These are phyloP conservation scores for Cordyceps pruinosa DNA, from an alignment of 2,329 filamentous ascomycete species.

Conservation along the genomic window DNA sequence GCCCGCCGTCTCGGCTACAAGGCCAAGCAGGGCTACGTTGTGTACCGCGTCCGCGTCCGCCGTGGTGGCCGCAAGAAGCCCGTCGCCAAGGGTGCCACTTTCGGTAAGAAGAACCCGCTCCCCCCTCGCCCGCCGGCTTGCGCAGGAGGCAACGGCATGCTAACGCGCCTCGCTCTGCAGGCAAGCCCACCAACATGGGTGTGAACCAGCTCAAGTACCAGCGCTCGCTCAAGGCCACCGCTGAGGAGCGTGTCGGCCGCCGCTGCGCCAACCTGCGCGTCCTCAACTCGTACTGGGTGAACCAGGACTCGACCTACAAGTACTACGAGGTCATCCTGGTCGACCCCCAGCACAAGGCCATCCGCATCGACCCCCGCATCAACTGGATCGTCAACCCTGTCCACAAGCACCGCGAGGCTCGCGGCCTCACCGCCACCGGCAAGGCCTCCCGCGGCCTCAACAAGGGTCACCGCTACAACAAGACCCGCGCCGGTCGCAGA, in stretches of 20 bases:
- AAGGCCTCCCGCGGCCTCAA: constrained; percentile 99
- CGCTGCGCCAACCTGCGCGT: constrained; percentile 98
- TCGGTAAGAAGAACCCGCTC: constrained; percentile 57
- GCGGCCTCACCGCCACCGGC: constrained; percentile 95
- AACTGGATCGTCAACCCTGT: constrained; percentile 99
- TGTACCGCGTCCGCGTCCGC: constrained; percentile 98
- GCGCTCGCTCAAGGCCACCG: constrained; percentile 93
- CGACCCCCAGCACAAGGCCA: constrained; percentile 99
- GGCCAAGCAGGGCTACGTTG: constrained; percentile 99
- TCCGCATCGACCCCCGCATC: constrained; percentile 97
- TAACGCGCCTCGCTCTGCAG: constrained; percentile 40
- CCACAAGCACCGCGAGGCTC: constrained; percentile 99
- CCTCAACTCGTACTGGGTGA: constrained; percentile 99
- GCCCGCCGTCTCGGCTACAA: constrained; percentile 99
- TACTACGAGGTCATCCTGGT: constrained; percentile 99
- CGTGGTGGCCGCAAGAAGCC: constrained; percentile 98
- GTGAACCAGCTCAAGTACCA: constrained; percentile 99
- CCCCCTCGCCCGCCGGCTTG: no score
- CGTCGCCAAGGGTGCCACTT: constrained; percentile 95
- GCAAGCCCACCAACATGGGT: constrained; percentile 99
- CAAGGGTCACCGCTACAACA: constrained; percentile 99
- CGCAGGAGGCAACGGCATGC: not conserved
- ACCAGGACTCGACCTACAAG: constrained; percentile 99
- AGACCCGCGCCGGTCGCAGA: constrained; percentile 92
- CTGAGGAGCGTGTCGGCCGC: constrained; percentile 99